Conservation (phyloP, 805 yeast genomes). For the Candida verbasci region DNA sequence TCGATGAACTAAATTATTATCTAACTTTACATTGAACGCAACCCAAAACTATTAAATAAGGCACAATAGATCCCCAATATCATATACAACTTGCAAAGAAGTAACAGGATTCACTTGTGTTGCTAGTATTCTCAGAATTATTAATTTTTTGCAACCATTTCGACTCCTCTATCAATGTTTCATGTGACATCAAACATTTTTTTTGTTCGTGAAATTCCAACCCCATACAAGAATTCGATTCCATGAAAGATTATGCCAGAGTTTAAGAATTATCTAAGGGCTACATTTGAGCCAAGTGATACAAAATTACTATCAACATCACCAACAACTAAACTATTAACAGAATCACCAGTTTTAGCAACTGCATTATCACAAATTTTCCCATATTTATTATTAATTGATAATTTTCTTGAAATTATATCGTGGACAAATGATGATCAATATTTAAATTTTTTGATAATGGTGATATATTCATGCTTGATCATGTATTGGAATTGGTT, state of each 20-base stretch:
- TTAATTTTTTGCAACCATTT: background rate
- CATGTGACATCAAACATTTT: background rate
- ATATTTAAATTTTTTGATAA: conserved; percentile 40
- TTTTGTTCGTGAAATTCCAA: background rate
- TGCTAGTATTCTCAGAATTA: too few species aligned
- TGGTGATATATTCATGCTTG: conserved; percentile 33
- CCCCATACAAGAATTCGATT: conserved; percentile 2
- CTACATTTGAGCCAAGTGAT: conserved; percentile 35
- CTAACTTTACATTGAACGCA: too few species aligned
- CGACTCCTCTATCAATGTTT: background rate
- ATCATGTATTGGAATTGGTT: conserved; percentile 42
- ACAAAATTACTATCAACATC: conserved; percentile 25
- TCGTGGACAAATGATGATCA: conserved; percentile 56
- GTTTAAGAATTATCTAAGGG: conserved; percentile 8
- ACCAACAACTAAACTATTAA: conserved; percentile 28
- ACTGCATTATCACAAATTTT: conserved; percentile 44
- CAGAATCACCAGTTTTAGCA: conserved; percentile 43
- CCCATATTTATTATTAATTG: conserved; percentile 44
- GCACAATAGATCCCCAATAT: background rate
- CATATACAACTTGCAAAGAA: too few species aligned
- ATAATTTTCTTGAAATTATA: conserved; percentile 39
- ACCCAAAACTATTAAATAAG: too few species aligned
- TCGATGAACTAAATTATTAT: too few species aligned
- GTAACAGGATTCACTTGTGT: too few species aligned
- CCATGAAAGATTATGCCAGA: conserved; percentile 4